Percentiles rank a stretch among this genome's conserved stretches.
Conservation (phyloP, 2,329 filamentous ascomycete species). For the Neurospora crassa region DNA sequence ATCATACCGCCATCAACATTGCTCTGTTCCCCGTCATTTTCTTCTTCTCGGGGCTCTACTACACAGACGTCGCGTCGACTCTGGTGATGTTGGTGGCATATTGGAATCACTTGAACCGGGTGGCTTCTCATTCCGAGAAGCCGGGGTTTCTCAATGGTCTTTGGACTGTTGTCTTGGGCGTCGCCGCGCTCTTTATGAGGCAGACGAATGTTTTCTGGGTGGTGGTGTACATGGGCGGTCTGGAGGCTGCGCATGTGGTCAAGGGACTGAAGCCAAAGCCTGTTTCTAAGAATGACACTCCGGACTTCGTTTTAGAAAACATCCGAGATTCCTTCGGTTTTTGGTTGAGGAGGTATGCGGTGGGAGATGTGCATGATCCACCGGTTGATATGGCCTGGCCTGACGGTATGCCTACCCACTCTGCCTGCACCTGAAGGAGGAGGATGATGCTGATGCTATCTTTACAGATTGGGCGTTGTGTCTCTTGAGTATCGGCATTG, state of each 20-base stretch:
- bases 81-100: conserved; percentile 65
- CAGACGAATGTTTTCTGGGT: conserved; percentile 99
- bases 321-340: conserved; percentile 25
- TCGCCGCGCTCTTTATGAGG: conserved; percentile 63
- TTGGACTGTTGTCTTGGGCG: conserved; percentile 43
- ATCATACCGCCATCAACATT: conserved; percentile 66
- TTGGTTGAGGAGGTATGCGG: conserved; percentile 33
- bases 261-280: conserved; percentile 31
- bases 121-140: conserved; percentile 19
- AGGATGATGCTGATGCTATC: conserved; percentile 9
- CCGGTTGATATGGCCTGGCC: conserved; percentile 36
- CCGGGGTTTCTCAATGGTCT: conserved; percentile 32
- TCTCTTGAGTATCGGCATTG: conserved; percentile 54
- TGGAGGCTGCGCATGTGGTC: conserved; percentile 44
- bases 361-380: conserved; percentile 47
- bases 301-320: conserved; percentile 18
- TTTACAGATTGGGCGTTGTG: conserved; percentile 42
- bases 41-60: conserved; percentile 93
- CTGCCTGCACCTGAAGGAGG: background rate
- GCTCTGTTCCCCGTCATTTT: conserved; percentile 81
- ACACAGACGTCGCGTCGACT: conserved; percentile 84
- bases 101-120: conserved; percentile 40
- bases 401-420: conserved; percentile 32
- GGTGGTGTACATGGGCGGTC: conserved; percentile 61
- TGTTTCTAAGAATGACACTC: conserved; percentile 13